These are phyloP conservation scores for Ustilago esculenta DNA, from an alignment of 1,284 basidiomycete species.

Conservation along the genomic window DNA sequence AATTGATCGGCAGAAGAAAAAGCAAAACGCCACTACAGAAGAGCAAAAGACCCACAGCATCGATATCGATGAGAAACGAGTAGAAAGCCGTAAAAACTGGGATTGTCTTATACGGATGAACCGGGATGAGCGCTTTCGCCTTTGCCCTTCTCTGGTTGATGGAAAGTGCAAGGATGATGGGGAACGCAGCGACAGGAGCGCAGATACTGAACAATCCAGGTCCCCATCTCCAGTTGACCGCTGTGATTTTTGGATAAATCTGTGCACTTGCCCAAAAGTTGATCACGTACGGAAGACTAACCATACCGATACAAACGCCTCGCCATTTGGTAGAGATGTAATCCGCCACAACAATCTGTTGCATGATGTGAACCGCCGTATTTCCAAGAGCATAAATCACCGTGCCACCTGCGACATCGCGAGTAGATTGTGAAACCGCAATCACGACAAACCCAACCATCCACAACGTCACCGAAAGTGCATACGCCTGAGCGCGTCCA, in stretches of 20 bases:
- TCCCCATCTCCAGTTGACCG: slow-evolving; percentile 61
- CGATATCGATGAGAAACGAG: slow-evolving; percentile 55
- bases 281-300: slow-evolving; percentile 61
- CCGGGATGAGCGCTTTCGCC: slow-evolving; percentile 47
- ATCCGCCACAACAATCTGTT: slow-evolving; percentile 65
- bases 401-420: slow-evolving; percentile 50
- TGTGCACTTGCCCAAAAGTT: slow-evolving; percentile 56
- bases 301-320: slow-evolving; percentile 58
- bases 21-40: slow-evolving; percentile 61
- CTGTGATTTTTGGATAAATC: slow-evolving; percentile 15
- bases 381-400: slow-evolving; percentile 64
- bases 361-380: slow-evolving; percentile 64
- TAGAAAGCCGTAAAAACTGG: slow-evolving; percentile 6
- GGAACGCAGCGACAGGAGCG: slow-evolving; percentile 56
- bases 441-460: slow-evolving; percentile 62
- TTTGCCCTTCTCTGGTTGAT: slow-evolving; percentile 57
- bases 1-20: slow-evolving; percentile 58
- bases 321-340: slow-evolving; percentile 61
- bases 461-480: slow-evolving; percentile 58
- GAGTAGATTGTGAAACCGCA: slow-evolving; percentile 49
- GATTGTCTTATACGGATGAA: slow-evolving; percentile 56
- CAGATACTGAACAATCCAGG: slow-evolving; percentile 64
- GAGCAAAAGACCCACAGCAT: slow-evolving; percentile 60
- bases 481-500: slow-evolving; percentile 60
- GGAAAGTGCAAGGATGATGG: slow-evolving; percentile 56